Evolutionary conservation across 345 rosid genomes (phyloP), one percentile per base, ranked within the genome.

Genomic region (Aquilaria yunnanensis): DNA sequence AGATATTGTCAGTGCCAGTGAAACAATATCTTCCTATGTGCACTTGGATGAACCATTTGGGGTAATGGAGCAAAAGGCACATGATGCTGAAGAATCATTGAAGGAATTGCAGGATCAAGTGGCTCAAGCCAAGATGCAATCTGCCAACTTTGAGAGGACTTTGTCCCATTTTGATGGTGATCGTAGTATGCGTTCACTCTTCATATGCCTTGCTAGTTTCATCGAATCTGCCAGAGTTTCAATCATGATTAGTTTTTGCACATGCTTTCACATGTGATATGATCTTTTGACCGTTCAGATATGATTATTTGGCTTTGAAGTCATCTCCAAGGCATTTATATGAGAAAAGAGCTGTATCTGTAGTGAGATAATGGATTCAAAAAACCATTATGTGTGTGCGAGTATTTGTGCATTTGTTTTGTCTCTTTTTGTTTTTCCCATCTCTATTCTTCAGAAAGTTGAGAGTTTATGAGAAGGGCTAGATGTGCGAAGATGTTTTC

Each of bases 61-160:
- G 51, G 81, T 67, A 66, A 64, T 82, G 89, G 89, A 86, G 76
- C 85, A 81, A 14, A 88, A 85, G 68, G 67, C 90, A 37, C 65
- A 47, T 67, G 93, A 75, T 67, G 74, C 79, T 14, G 83, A 86
- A 69, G 67, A 71, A 45, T 74, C 90, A 46, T 77, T 88, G 74
- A 66, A 70, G 60, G 86, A 81, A 71, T 82, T 70, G 49, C 69
- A 46, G 30, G 87, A 82, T 54, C 93, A 83, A 74, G 79, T 90
- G 43, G 54, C 74, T 32, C 96, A 90, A 64, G 80, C 88, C 69
- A 87, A 74, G 67, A 74, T 43, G 65, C 99, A 88, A 48, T 82
- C 82, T 78, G 77, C 74, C 58, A 65, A 62, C 57, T 84, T 85
- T 64, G 77, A 74, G 69, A 82, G 72, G 83, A 81, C 76, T 49